These are phyloP conservation scores for Meripilus lineatus DNA, from an alignment of 1,284 basidiomycete genomes.

Conservation along the genomic window DNA sequence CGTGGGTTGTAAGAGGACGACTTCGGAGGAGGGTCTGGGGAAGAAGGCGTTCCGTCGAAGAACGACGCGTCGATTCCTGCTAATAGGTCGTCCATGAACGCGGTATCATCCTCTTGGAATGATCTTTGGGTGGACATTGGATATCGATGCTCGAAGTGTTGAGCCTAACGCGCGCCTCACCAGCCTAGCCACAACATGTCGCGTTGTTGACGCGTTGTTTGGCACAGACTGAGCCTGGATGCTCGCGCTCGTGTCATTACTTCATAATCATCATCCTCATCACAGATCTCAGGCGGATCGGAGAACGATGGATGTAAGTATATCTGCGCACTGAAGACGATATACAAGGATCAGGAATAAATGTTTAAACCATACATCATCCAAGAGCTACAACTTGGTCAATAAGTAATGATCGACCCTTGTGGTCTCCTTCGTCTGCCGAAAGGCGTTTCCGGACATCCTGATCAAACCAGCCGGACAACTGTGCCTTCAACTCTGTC, in stretches of 20 bases:
- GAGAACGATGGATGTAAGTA: neutral
- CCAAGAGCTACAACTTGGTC: too few relatives aligned
- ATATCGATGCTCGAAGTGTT: neutral
- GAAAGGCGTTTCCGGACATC: too few relatives aligned
- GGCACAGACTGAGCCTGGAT: neutral
- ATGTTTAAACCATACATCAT: too few relatives aligned
- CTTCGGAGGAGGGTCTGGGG: conserved; percentile 8
- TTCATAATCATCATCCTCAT: too few relatives aligned
- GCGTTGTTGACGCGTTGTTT: neutral
- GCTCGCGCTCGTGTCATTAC: neutral
- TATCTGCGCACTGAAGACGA: neutral
- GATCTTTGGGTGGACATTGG: too few relatives aligned
- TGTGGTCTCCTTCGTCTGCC: too few relatives aligned
- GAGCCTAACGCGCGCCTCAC: neutral
- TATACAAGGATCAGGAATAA: too few relatives aligned
- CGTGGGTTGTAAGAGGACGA: neutral
- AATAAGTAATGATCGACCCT: too few relatives aligned
- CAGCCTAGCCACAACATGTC: neutral
- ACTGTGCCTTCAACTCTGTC: conserved; percentile 35
- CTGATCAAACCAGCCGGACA: too few relatives aligned
- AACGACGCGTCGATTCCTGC: conserved; percentile 41
- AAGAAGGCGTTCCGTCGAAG: conserved; percentile 37
- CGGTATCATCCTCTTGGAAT: conserved; percentile 37
- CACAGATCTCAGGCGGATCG: neutral
- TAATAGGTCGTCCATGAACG: conserved; percentile 44